phyloP scores from a whole-genome alignment of 23 red algal species.

The Gracilaria caudata region DNA sequence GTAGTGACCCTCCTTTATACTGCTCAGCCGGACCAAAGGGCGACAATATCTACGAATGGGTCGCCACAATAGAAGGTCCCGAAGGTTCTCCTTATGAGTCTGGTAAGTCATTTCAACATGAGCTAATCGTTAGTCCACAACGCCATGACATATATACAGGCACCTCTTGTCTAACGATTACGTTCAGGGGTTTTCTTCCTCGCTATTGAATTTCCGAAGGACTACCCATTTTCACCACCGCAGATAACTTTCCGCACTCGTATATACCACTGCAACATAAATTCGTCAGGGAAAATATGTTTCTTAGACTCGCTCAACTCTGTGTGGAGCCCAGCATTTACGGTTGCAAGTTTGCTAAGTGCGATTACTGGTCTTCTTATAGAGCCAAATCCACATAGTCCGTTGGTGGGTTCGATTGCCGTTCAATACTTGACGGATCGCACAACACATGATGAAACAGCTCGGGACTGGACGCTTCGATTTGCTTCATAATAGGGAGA shows the following conservation, averaged over 20 bases:
- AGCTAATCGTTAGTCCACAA: not conserved
- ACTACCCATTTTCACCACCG: slow-evolving; percentile 97
- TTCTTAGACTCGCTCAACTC: slow-evolving; percentile 66
- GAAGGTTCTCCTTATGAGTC: slow-evolving; percentile 83
- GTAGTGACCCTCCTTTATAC: slow-evolving; percentile 61
- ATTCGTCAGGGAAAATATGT: slow-evolving; percentile 78
- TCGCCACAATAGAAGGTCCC: slow-evolving; percentile 84
- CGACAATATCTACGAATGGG: slow-evolving; percentile 95
- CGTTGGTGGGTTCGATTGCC: slow-evolving; percentile 83
- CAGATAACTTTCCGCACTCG: slow-evolving; percentile 91
- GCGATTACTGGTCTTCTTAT: slow-evolving; percentile 76
- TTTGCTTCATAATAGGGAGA: slow-evolving; percentile 62
- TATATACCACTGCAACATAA: slow-evolving; percentile 98
- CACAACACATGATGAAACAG: slow-evolving; percentile 79
- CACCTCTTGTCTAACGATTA: not conserved
- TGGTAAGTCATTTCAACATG: slow-evolving; percentile 41
- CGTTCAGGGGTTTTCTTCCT: slow-evolving; percentile 88
- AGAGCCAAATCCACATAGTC: slow-evolving; percentile 89
- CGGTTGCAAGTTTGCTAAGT: slow-evolving; percentile 77
- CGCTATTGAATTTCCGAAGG: slow-evolving; percentile 85
- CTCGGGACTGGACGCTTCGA: slow-evolving; percentile 92
- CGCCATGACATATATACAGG: not conserved
- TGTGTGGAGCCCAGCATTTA: slow-evolving; percentile 85
- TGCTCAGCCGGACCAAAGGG: slow-evolving; percentile 93
- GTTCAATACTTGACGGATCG: slow-evolving; percentile 86